Evolutionary conservation across 2,329 filamentous ascomycete species (phyloP).

Genomic region (Thelonectria olida): DNA sequence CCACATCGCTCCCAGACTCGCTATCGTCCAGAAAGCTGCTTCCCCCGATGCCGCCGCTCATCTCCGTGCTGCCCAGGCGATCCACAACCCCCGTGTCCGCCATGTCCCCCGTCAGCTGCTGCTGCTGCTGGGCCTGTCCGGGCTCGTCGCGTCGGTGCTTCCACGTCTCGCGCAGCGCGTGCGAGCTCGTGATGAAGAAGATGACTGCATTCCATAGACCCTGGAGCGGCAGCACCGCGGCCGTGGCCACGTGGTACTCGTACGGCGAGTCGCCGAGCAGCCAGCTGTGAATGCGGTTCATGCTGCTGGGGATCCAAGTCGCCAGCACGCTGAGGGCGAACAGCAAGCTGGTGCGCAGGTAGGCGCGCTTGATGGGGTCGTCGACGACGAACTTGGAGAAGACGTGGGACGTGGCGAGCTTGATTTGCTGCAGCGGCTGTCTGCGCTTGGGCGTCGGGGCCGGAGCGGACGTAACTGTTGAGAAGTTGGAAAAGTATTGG

Average conservation of each 20-base stretch:
- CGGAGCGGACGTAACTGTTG: slow-evolving; percentile 42
- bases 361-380: slow-evolving; percentile 69
- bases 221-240: slow-evolving; percentile 78
- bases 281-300: slow-evolving; percentile 79
- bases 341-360: slow-evolving; percentile 68
- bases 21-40: slow-evolving; percentile 41
- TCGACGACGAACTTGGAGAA: slow-evolving; percentile 47
- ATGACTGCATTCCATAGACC: slow-evolving; percentile 85
- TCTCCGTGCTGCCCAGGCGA: slow-evolving; percentile 8
- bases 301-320: slow-evolving; percentile 72
- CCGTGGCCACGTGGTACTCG: slow-evolving; percentile 73
- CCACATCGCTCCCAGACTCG: slow-evolving; percentile 47
- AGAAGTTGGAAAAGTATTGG: slow-evolving; percentile 49
- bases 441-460: slow-evolving; percentile 9
- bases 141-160: slow-evolving; percentile 8
- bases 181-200: slow-evolving; percentile 73
- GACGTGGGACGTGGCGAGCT: slow-evolving; percentile 43
- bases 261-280: slow-evolving; percentile 64
- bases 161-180: slow-evolving; percentile 24
- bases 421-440: slow-evolving; percentile 29
- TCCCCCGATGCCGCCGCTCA: slow-evolving; percentile 23
- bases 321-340: slow-evolving; percentile 69
- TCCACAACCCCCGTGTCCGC: slow-evolving; percentile 14
- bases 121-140: not conserved
- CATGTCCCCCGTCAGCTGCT: slow-evolving; percentile 22